These are phyloP conservation scores for Clitopilus hobsonii DNA, from an alignment of 768 basidiomycete genomes.

Conservation along the genomic window DNA sequence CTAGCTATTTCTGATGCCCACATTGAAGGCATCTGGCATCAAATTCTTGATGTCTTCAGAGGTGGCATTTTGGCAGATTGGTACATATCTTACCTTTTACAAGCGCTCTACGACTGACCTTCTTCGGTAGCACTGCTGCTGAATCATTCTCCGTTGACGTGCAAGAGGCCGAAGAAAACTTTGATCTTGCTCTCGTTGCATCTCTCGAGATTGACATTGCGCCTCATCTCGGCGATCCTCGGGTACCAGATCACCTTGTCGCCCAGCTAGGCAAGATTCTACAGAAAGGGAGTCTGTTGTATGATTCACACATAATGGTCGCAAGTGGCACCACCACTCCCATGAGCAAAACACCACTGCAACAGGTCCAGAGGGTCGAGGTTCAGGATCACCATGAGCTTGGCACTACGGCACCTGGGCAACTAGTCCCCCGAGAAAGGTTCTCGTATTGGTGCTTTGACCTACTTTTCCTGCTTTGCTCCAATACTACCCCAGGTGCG, in stretches of 20 bases:
- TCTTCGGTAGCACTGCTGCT: slow-evolving; percentile 42
- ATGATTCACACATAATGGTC: slow-evolving; percentile 26
- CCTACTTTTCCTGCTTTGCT: slow-evolving; percentile 77
- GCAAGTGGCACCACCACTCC: not conserved
- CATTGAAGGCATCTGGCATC: slow-evolving; percentile 81
- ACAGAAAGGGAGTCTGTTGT: slow-evolving; percentile 66
- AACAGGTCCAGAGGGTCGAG: slow-evolving; percentile 31
- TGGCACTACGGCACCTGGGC: slow-evolving; percentile 59
- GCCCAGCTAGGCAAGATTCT: slow-evolving; percentile 65
- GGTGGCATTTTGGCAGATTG: slow-evolving; percentile 84
- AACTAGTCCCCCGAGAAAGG: slow-evolving; percentile 66
- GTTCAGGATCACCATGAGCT: slow-evolving; percentile 29
- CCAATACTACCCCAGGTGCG: slow-evolving; percentile 57
- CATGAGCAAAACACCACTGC: slow-evolving; percentile 6
- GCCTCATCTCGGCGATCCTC: slow-evolving; percentile 63
- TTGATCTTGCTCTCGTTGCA: slow-evolving; percentile 76
- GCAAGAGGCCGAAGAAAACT: slow-evolving; percentile 79
- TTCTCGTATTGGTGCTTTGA: slow-evolving; percentile 95
- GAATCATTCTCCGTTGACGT: slow-evolving; percentile 55
- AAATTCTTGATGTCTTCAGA: slow-evolving; percentile 74
- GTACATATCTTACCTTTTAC: slow-evolving; percentile 28
- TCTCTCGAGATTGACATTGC: slow-evolving; percentile 78
- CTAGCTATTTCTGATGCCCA: slow-evolving; percentile 57
- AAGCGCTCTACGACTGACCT: not conserved
- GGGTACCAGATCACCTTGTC: slow-evolving; percentile 70